Base-by-base conservation (phyloP, 106 monocot species). In the Posidonia australis region DNA sequence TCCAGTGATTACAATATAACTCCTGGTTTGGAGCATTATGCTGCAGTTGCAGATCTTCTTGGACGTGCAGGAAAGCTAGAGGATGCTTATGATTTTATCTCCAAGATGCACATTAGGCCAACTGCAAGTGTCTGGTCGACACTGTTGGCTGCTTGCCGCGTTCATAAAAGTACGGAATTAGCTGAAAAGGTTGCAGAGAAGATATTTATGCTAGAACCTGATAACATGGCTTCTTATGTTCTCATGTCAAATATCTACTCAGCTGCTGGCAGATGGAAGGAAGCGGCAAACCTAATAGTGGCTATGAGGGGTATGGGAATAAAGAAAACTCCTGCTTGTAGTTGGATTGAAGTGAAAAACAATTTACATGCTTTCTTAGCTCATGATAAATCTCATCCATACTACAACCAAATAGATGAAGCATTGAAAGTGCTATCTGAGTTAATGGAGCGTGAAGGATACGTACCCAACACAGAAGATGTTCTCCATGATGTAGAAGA, bases 221-320 rank as follows among this genome's bases (percentile, higher is more conserved):
- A 65, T 13, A 67, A 85, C 48, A 69, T 69, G 36, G 86, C 77
- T 36, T 64, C 76, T 59, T 65, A 80, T 69, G 78, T 98, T 42
- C 68, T 85, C 9, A 77, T 98, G 83, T 88, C 85, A 27, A 98
- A 98, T 61, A 81, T 88, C 9, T 98, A 91, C 59, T 82, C 98
- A 44, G 67, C 87, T 47, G 75, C 79, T 42, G 98, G 98, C 10
- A 77, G 65, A 69, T 98, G 98, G 98, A 88, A 77, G 25, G 87
- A 91, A 60, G 82, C 87, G 10, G 84, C 78, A 14, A 78, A 65
- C 1, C 17, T 86, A 16, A 73, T 83, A 44, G 45, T 58, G 48
- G 3, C 49, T 0, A 90, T 86, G 77, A 83, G 77, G 71, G 67
- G 18, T 10, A 90, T 74, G 63, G 81, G 90, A 19, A 67, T 85